Evolutionary conservation across 169 alveolate genomes (phyloP), one percentile per base, ranked within the genome.

Genomic region (Perkinsus olseni): DNA sequence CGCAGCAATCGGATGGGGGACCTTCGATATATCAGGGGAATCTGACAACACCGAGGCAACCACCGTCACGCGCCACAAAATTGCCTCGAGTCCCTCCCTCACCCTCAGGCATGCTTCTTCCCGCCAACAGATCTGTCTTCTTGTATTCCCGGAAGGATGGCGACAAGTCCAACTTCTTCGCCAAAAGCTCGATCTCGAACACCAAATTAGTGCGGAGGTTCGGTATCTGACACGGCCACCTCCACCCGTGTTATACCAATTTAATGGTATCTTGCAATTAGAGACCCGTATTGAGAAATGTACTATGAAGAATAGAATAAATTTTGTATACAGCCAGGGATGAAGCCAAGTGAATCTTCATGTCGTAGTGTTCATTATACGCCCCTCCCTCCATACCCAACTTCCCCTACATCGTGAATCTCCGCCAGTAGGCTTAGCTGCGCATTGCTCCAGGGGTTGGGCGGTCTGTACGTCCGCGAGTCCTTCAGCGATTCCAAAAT

Each of bases 361-460:
- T n/a, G n/a, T n/a, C n/a, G n/a, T n/a, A n/a, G n/a, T n/a, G n/a
- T n/a, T n/a, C n/a, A n/a, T n/a, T n/a, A n/a, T n/a, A n/a, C n/a
- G n/a, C n/a, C n/a, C n/a, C n/a, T n/a, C n/a, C n/a, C n/a, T n/a
- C n/a, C n/a, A n/a, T n/a, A n/a, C n/a, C n/a, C n/a, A n/a, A 10
- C 17, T 45, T 17, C 62, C 17, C 62, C 62, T 45, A 97, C 94
- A 90, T 94, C 95, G 93, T 97, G 98, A 45, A 98, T 94, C 95
- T 98, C 99, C 74, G 97, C 98, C 90, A 98, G 95, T 62, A 97
- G 94, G 92, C 94, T 94, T 45, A 98, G 94, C 91, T 97, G 92
- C 38, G 98, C 98, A 45, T 97, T 94, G 34, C 99, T 97, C 99
- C 99, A 98, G 28, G 99, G 99, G 93, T 98, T 98, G n/a, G 99